Conservation (phyloP, 2,329 filamentous ascomycete species). For the Fusarium oligoseptatum region DNA sequence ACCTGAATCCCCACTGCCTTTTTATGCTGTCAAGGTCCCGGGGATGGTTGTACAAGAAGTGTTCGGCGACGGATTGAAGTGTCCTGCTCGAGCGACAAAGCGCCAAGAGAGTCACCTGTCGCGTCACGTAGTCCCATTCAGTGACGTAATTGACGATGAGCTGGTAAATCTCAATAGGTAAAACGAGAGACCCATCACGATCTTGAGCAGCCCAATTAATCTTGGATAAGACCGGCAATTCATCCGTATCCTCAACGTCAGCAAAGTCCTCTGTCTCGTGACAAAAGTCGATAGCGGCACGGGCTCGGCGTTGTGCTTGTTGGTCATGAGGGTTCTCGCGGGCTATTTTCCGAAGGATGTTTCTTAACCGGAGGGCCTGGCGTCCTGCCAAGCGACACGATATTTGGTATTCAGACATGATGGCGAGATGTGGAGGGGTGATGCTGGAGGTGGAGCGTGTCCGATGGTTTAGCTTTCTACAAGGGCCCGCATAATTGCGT, state of each 20-base stretch:
- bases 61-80: slow-evolving; percentile 11
- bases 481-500: not conserved
- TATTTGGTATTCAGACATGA: not conserved
- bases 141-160: slow-evolving; percentile 5
- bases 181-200: fast-evolving
- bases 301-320: slow-evolving; percentile 6
- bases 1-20: slow-evolving; percentile 6
- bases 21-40: not conserved
- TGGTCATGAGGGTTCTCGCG: not conserved
- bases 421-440: not conserved
- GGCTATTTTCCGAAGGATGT: not conserved
- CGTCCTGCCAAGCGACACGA: not conserved
- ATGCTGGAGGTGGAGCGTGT: not conserved
- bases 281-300: not conserved
- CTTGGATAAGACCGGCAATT: not conserved
- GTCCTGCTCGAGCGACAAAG: slow-evolving; percentile 5
- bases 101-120: slow-evolving; percentile 13
- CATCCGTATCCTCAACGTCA: not conserved
- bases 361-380: not conserved
- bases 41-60: slow-evolving; percentile 12
- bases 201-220: not conserved
- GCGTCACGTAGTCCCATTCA: not conserved
- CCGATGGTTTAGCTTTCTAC: not conserved
- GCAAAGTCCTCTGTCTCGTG: not conserved
- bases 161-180: slow-evolving; percentile 19